Percentiles rank a stretch among this genome's conserved stretches.
phyloP scores from a whole-genome alignment of 2,329 filamentous ascomycete species.

The Emmonsiellopsis sp. region DNA sequence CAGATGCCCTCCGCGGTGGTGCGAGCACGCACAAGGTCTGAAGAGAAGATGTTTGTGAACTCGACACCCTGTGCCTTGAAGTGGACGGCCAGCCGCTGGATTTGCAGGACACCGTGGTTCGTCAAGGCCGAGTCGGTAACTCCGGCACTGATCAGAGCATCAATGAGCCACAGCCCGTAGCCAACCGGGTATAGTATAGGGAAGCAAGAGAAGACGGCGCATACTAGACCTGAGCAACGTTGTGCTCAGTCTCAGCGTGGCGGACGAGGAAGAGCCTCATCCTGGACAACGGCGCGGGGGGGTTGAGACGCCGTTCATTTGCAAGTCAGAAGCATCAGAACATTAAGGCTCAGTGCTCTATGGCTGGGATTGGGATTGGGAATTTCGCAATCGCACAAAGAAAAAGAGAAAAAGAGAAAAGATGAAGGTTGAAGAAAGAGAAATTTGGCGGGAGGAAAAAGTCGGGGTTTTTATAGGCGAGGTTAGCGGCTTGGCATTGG shows the following conservation, averaged over 20 bases:
- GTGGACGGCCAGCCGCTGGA: conserved; percentile 58
- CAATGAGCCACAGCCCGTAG: background rate
- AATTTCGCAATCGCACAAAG: background rate
- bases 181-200: background rate
- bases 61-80: conserved; percentile 56
- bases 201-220: conserved; percentile 1
- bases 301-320: background rate
- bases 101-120: conserved; percentile 70
- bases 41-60: conserved; percentile 65
- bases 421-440: background rate
- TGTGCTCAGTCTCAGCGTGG: conserved; percentile 85
- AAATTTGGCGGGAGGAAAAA: background rate
- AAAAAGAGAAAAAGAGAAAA: background rate
- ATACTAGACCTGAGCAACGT: conserved; percentile 51
- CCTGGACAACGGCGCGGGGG: background rate
- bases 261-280: conserved; percentile 69
- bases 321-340: background rate
- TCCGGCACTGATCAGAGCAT: conserved; percentile 53
- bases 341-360: background rate
- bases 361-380: background rate
- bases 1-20: conserved; percentile 32
- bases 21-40: conserved; percentile 64
- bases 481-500: background rate
- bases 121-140: conserved; percentile 71
- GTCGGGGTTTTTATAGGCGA: background rate